phyloP scores from a whole-genome alignment of 495 filamentous ascomycete genomes.

The Parathielavia hyrcaniae region DNA sequence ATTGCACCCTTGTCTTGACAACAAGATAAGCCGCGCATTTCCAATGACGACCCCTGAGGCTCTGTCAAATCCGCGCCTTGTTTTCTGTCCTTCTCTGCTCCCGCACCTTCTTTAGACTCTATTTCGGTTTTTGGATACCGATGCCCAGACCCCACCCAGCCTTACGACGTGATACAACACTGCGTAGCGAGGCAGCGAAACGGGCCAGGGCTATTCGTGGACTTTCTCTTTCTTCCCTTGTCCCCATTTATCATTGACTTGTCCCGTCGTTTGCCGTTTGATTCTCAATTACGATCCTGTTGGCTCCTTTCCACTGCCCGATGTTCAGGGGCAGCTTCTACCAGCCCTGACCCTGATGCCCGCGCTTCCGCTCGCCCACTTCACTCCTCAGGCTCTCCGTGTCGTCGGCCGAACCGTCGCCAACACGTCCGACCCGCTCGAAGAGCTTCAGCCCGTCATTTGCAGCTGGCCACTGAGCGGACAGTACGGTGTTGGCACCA shows the following conservation, averaged over 20 bases:
- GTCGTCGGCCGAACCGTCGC: slow-evolving; percentile 13
- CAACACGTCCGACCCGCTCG: slow-evolving; percentile 19
- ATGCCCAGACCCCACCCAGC: neutral
- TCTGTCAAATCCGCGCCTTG: neutral
- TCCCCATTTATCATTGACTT: no score
- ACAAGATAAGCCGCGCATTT: no score
- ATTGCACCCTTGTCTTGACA: no score
- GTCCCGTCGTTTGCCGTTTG: neutral
- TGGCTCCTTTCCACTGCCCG: neutral
- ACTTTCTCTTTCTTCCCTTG: neutral
- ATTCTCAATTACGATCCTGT: neutral
- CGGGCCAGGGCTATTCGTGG: neutral
- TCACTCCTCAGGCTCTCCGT: neutral
- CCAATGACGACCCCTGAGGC: no score
- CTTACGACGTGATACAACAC: neutral
- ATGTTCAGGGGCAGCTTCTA: neutral
- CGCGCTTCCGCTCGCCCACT: neutral
- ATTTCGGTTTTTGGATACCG: slow-evolving; percentile 2
- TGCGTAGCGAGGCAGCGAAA: neutral
- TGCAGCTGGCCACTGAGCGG: slow-evolving; percentile 58
- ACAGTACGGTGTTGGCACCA: slow-evolving; percentile 53
- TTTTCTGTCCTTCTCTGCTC: neutral
- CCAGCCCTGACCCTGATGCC: slow-evolving; percentile 17
- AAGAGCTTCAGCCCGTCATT: slow-evolving; percentile 36
- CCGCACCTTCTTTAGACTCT: neutral